These are phyloP conservation scores for Globisporangium uncinulatum DNA, from an alignment of 352 stramenopile genomes.

Conservation along the genomic window DNA sequence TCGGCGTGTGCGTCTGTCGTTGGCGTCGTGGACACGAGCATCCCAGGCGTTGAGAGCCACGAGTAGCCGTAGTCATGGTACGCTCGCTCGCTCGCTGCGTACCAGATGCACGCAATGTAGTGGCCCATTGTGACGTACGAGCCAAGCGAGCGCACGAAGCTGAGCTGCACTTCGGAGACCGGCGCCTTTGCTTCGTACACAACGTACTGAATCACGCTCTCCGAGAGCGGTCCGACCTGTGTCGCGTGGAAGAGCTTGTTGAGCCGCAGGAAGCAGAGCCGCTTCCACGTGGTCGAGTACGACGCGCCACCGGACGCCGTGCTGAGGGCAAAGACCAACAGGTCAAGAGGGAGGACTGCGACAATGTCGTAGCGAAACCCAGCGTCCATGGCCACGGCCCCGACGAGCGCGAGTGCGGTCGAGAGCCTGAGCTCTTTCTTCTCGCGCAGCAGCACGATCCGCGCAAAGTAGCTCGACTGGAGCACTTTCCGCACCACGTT, in stretches of 20 bases:
- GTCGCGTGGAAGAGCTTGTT: constrained; percentile 43
- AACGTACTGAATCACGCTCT: constrained; percentile 52
- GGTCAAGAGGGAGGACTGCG: constrained; percentile 44
- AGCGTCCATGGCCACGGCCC: constrained; percentile 15
- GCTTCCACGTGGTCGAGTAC: constrained; percentile 31
- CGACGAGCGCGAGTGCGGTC: not conserved
- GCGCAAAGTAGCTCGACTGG: constrained; percentile 10
- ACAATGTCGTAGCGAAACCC: constrained; percentile 31
- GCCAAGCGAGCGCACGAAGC: constrained; percentile 37
- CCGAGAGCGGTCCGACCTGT: constrained; percentile 31
- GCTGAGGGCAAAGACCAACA: constrained; percentile 23
- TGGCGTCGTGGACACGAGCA: constrained; percentile 29
- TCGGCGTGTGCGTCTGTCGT: constrained; percentile 4
- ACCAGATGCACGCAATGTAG: constrained; percentile 60
- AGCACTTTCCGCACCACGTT: constrained; percentile 39
- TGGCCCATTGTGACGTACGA: constrained; percentile 60
- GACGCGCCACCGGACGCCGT: constrained; percentile 4
- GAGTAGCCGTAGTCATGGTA: constrained; percentile 33
- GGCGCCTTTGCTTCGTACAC: constrained; percentile 52
- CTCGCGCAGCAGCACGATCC: constrained; percentile 1
- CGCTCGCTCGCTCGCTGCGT: constrained; percentile 30
- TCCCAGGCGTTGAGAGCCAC: constrained; percentile 52
- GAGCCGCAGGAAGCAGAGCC: constrained; percentile 39
- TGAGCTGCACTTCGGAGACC: constrained; percentile 32
- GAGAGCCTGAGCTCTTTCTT: not conserved